Percentiles rank a stretch among this genome's conserved stretches.
These are phyloP conservation scores for Lasiosphaeriaceae sp. DNA, from an alignment of 495 filamentous ascomycete species.

Conservation along the genomic window DNA sequence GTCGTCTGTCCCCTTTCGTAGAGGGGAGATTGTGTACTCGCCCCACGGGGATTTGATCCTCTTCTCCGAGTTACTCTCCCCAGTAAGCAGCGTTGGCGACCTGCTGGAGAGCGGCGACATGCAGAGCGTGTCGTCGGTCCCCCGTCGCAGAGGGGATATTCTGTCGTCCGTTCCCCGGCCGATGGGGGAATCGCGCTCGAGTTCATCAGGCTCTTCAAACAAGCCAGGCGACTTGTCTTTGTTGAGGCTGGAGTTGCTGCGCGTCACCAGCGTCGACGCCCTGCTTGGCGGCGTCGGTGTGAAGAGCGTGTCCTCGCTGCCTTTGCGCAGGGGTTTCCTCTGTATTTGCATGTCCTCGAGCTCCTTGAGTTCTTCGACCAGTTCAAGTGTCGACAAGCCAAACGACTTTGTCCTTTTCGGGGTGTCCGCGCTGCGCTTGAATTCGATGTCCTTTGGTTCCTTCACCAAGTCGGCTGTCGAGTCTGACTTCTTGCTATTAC, in stretches of 20 bases:
- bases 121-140: background rate
- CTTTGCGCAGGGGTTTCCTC: too few relatives aligned
- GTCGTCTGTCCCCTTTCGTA: too few relatives aligned
- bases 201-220: background rate
- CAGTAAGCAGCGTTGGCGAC: background rate
- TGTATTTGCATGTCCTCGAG: too few relatives aligned
- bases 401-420: too few relatives aligned
- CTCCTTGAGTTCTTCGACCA: too few relatives aligned
- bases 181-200: background rate
- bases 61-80: background rate
- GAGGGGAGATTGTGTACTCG: too few relatives aligned
- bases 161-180: background rate
- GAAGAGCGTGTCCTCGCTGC: too few relatives aligned
- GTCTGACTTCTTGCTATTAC: background rate
- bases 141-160: background rate
- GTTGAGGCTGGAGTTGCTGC: background rate
- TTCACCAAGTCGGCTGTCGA: background rate
- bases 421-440: too few relatives aligned
- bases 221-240: background rate
- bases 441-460: background rate
- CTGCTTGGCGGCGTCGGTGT: too few relatives aligned
- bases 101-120: too few relatives aligned
- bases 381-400: too few relatives aligned
- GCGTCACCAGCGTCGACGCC: background rate
- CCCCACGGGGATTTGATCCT: too few relatives aligned